A percentile compares a stretch with the other conserved stretches of the same genome.
Conservation (phyloP, 1,139 yeast genomes). For the Protomyces inundatus region DNA sequence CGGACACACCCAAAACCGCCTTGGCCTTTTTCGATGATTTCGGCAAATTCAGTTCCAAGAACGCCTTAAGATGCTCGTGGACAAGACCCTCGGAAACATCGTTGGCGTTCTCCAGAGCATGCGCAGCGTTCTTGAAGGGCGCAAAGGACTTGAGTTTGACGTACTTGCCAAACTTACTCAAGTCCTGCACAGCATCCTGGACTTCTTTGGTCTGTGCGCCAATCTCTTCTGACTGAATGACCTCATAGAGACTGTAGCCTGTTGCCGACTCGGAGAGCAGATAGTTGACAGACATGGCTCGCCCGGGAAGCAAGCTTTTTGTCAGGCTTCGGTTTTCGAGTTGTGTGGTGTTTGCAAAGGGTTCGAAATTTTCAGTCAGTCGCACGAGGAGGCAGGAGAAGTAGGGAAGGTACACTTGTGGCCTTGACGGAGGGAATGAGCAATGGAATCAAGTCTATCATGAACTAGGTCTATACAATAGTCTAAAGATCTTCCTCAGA, state of each 20-base stretch:
- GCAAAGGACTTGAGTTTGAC: slow-evolving; percentile 92
- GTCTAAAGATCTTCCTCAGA: slow-evolving; percentile 65
- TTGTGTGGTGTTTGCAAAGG: too few species aligned
- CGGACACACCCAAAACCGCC: slow-evolving; percentile 78
- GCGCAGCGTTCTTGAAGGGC: slow-evolving; percentile 92
- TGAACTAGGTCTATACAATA: too few species aligned
- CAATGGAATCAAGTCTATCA: too few species aligned
- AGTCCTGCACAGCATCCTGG: slow-evolving; percentile 82
- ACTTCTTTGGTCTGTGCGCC: slow-evolving; percentile 91
- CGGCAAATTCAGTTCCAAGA: slow-evolving; percentile 86
- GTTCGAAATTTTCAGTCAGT: too few species aligned
- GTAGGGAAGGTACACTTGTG: too few species aligned
- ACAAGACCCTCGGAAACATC: slow-evolving; percentile 97
- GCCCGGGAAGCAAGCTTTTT: not conserved
- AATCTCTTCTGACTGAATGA: slow-evolving; percentile 77
- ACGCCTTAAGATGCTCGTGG: slow-evolving; percentile 82
- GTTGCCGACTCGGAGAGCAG: slow-evolving; percentile 96
- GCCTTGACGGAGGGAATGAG: too few species aligned
- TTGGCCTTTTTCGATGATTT: slow-evolving; percentile 65
- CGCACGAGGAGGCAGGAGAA: too few species aligned
- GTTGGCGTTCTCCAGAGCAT: slow-evolving; percentile 95
- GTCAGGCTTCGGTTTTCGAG: too few species aligned
- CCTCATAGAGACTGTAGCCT: slow-evolving; percentile 95
- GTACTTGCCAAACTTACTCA: slow-evolving; percentile 83
- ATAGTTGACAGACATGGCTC: slow-evolving; percentile 16